Evolutionary conservation across 2,329 filamentous ascomycete species (phyloP), one percentile per base, ranked within the genome.

Genomic region (Aspergillus sp.): DNA sequence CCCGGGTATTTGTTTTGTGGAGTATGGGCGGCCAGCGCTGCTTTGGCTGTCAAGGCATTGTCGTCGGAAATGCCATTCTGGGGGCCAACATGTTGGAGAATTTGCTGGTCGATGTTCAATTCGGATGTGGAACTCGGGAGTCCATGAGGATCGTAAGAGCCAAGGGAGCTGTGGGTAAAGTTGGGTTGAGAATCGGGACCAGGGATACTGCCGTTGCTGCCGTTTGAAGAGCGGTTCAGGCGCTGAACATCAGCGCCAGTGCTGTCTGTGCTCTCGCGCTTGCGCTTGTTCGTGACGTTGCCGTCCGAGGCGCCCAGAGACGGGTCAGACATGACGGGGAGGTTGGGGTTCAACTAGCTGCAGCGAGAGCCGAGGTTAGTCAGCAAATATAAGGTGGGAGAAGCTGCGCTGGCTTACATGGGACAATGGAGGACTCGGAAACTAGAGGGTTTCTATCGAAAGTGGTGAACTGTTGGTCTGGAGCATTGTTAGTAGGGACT

Each of bases 51-150:
- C 49, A 77, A 67, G 21, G 73, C 67, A 53, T 70, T 77, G 49
- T 78, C 75, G 56, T 76, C 73, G 2, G 76, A 71, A 41, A 79
- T 72, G 50, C 80, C 80, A 58, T 83, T 84, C 56, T 82, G 80
- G 45, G 77, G 75, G 9, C 75, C 76, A 36, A 78, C 71, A 58
- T 78, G 75, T 48, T 79, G 76, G 38, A 80, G 66, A 25, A 76
- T 73, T 48, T 76, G 74, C 56, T 74, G 73, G 50, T 76, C 75
- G 50, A 75, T 76, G 57, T 71, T 74, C 34, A 75, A 61, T 45
- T 73, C 71, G 4, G 64, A 65, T n/a, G 65, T 62, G 25, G 64
- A 62, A 52, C 65, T 70, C 13, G 69, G 65, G 23, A 74, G 63
- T 14, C 71, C 69, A 49, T 74, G 71, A 16, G 57, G 48, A 50